These are phyloP conservation scores for Hyaloscypha variabilis DNA, from an alignment of 495 filamentous ascomycete genomes.

Conservation along the genomic window DNA sequence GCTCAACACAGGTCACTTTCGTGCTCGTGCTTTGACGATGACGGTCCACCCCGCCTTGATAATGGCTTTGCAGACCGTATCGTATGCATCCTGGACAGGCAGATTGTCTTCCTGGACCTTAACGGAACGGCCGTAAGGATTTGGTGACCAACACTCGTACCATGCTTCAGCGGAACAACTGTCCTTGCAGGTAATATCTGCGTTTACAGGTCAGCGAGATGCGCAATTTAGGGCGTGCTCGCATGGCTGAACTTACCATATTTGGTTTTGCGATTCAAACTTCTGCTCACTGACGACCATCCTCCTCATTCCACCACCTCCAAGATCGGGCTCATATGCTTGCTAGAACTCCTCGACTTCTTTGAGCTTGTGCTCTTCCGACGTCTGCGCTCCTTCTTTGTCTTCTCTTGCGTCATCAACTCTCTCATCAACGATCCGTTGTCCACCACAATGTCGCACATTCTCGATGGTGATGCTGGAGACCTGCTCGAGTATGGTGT, in stretches of 20 bases:
- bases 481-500: constrained; percentile 25
- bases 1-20: constrained; percentile 8
- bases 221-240: not conserved
- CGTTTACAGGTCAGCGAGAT: constrained; percentile 15
- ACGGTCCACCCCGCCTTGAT: not conserved
- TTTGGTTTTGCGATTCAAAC: constrained; percentile 12
- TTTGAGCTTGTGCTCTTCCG: constrained; percentile 14
- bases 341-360: constrained; percentile 29
- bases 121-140: constrained; percentile 1
- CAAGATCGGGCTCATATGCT: constrained; percentile 31
- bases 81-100: not conserved
- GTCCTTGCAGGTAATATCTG: constrained; percentile 13
- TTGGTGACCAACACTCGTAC: too few relatives aligned
- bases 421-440: constrained; percentile 28
- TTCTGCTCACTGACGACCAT: not conserved
- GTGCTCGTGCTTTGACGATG: constrained; percentile 9
- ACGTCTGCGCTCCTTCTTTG: constrained; percentile 27
- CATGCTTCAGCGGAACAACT: not conserved
- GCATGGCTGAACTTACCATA: constrained; percentile 18
- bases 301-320: constrained; percentile 30
- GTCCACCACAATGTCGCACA: constrained; percentile 27
- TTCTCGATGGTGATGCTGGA: constrained; percentile 18
- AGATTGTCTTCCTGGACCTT: constrained; percentile 6
- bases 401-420: constrained; percentile 29
- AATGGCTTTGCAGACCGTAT: not conserved